These are phyloP conservation scores for Aplosporella prunicola DNA, from an alignment of 2,329 filamentous ascomycete genomes.

Conservation along the genomic window DNA sequence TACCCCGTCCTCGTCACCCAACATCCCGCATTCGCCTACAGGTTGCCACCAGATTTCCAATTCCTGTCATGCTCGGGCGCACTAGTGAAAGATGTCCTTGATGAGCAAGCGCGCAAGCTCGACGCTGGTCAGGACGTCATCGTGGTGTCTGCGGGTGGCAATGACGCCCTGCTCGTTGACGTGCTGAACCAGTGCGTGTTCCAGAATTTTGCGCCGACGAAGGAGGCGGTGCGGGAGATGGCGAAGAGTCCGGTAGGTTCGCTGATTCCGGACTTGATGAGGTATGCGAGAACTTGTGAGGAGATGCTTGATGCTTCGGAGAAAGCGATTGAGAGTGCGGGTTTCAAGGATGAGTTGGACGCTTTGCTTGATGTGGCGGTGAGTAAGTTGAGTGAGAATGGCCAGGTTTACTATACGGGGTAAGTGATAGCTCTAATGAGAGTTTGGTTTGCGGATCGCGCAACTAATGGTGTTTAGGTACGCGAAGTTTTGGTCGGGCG, in stretches of 20 bases:
- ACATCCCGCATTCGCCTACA: slow-evolving; percentile 12
- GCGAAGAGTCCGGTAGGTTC: slow-evolving; percentile 11
- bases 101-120: slow-evolving; percentile 18
- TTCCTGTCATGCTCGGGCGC: slow-evolving; percentile 24
- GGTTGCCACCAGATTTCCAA: slow-evolving; percentile 18
- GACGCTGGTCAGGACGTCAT: slow-evolving; percentile 18
- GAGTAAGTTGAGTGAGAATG: no score
- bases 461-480: slow-evolving; percentile 16
- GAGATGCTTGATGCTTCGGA: slow-evolving; percentile 10
- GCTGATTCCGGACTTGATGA: slow-evolving; percentile 19
- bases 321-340: no score
- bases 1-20: slow-evolving; percentile 21
- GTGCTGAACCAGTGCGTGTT: slow-evolving; percentile 24
- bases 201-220: slow-evolving; percentile 20
- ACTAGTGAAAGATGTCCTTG: slow-evolving; percentile 18
- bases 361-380: no score
- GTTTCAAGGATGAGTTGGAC: no score
- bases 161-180: slow-evolving; percentile 21
- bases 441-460: not conserved
- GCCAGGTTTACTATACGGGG: no score
- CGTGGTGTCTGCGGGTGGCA: slow-evolving; percentile 24
- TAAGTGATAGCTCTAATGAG: not conserved
- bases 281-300: slow-evolving; percentile 14
- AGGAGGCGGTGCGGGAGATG: not conserved
- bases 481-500: slow-evolving; percentile 22